Percentiles rank a stretch among this genome's conserved stretches.
These are phyloP conservation scores for Sarocladium oryzae DNA, from an alignment of 2,329 filamentous ascomycete genomes.

Conservation along the genomic window DNA sequence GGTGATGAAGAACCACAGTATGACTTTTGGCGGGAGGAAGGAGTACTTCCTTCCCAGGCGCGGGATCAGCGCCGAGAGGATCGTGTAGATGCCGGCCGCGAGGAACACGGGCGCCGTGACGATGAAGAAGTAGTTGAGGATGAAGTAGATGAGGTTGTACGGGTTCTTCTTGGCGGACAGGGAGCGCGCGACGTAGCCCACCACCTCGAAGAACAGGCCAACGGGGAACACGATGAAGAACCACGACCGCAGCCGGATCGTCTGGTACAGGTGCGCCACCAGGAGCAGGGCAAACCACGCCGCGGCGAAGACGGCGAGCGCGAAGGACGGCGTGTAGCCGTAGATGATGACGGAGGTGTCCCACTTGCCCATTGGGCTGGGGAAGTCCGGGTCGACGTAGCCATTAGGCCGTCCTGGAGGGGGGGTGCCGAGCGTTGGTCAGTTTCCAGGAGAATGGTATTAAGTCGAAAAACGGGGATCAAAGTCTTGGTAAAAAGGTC, in stretches of 20 bases:
- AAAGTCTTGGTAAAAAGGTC: no score
- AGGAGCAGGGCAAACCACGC: slow-evolving; percentile 36
- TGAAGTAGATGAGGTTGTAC: slow-evolving; percentile 48
- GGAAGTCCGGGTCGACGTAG: slow-evolving; percentile 46
- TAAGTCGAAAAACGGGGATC: no score
- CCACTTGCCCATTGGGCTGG: slow-evolving; percentile 37
- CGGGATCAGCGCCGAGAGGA: slow-evolving; percentile 43
- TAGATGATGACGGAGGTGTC: slow-evolving; percentile 45
- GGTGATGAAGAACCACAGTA: slow-evolving; percentile 48
- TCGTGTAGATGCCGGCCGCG: slow-evolving; percentile 48
- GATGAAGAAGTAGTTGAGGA: slow-evolving; percentile 56
- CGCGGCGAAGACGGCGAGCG: slow-evolving; percentile 35
- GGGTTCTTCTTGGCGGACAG: slow-evolving; percentile 44
- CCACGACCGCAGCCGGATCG: slow-evolving; percentile 32
- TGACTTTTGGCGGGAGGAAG: slow-evolving; percentile 36
- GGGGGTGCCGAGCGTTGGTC: background rate
- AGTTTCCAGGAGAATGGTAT: background rate
- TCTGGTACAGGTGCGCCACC: slow-evolving; percentile 29
- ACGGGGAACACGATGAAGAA: slow-evolving; percentile 40
- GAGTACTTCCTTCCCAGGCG: slow-evolving; percentile 35
- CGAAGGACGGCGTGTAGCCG: slow-evolving; percentile 41
- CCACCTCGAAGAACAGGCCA: slow-evolving; percentile 39
- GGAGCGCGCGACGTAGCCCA: slow-evolving; percentile 42
- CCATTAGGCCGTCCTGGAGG: slow-evolving; percentile 18
- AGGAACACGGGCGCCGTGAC: slow-evolving; percentile 53